Base-by-base conservation (phyloP, 805 yeast species). In the Wickerhamomyces rabaulensis region DNA sequence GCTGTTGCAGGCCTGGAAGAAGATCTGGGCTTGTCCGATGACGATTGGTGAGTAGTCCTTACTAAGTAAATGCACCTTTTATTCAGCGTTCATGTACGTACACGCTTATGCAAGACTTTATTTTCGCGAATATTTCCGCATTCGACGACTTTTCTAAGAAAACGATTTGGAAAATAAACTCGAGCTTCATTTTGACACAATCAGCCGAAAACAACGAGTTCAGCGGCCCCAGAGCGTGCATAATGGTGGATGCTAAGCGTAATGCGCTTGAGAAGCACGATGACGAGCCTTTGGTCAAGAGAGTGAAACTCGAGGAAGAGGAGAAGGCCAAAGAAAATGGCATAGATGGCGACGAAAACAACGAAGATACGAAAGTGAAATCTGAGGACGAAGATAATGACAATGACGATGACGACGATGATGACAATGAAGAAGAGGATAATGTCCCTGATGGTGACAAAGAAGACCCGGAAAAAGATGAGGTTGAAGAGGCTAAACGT, bases 401-500 rank as follows among this genome's bases (percentile, higher is more conserved):
- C 19, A 55, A 48, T 6, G 59, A 52, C 1, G 52, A 53, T 16
- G 55, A 53, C 13, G 56, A 52, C 10, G 55, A 51, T 2, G 60
- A 51, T 13, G 57, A 46, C 3, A 50, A 43, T 1, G 60, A 58
- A 4, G 61, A 54, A 2, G 60, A 57, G 7, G 58, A 54, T 4
- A 61, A 56, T 6, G 58, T 59, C 15, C 61, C 49, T 9, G 58
- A 50, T 17, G 56, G 49, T 9, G 56, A 49, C 7, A 61, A 49
- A 9, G 53, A 45, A 0, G 53, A 52, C 9, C 58, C 59, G 6
- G 62, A 60, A 10, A 59, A 60, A 6, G 68, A 59, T 13, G 66
- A 51, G 3, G 68, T 61, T 36, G 66, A 66, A 42, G 67, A 60
- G 44, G 64, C 60, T 40, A 68, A 60, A 41, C 67, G 73, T 7